Conservation (phyloP, 2,329 filamentous ascomycete genomes). For the Fusarium oxysporum region DNA sequence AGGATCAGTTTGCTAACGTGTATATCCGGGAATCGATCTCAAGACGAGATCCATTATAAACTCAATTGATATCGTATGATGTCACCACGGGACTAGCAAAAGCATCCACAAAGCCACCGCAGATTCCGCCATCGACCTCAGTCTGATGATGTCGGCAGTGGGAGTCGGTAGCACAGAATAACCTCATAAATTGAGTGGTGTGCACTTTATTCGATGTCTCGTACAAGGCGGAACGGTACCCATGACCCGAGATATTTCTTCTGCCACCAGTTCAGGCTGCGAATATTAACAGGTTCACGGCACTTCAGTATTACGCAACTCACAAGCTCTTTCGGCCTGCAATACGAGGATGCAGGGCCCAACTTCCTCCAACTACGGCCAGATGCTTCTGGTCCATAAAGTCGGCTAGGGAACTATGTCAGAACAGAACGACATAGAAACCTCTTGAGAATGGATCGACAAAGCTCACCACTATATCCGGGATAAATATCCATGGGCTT, state of each 20-base stretch:
- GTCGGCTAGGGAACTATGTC: conserved; percentile 1
- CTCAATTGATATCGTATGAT: conserved; percentile 34
- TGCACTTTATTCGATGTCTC: background rate
- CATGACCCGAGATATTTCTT: conserved; percentile 31
- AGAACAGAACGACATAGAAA: background rate
- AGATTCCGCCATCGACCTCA: background rate
- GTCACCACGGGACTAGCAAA: conserved; percentile 22
- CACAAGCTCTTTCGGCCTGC: conserved; percentile 30
- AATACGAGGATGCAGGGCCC: conserved; percentile 29
- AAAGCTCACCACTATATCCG: conserved; percentile 21
- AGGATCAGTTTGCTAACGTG: background rate
- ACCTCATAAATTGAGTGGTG: background rate
- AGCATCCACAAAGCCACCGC: conserved; percentile 20
- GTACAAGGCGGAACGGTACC: conserved; percentile 29
- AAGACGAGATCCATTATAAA: conserved; percentile 3
- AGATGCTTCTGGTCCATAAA: conserved; percentile 34
- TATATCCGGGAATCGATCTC: conserved; percentile 29
- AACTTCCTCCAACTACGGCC: conserved; percentile 22
- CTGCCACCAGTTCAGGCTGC: conserved; percentile 35
- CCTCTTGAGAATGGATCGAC: fast-evolving
- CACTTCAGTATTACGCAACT: background rate
- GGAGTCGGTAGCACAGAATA: conserved; percentile 2
- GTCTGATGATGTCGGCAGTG: conserved; percentile 14
- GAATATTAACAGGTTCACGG: background rate
- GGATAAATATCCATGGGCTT: conserved; percentile 34